Percentiles rank a stretch among this genome's conserved stretches.
Evolutionary conservation across 2,329 filamentous ascomycete species (phyloP).

Genomic region (Aspergillus felis): DNA sequence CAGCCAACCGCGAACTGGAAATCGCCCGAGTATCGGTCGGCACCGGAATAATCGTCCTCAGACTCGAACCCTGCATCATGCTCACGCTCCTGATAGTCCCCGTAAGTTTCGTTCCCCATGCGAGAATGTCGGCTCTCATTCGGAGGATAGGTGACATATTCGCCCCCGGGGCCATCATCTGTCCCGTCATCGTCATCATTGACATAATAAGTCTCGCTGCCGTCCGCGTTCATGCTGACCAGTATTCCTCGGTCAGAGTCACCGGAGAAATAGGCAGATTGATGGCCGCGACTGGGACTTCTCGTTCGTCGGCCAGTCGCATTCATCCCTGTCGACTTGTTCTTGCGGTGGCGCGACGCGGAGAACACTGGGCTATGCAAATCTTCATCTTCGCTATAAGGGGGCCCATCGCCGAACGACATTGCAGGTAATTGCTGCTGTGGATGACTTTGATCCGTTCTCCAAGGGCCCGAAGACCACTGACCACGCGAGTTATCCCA

Average conservation of each 20-base stretch:
- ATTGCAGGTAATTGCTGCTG: constrained; percentile 75
- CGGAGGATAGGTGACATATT: constrained; percentile 73
- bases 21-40: constrained; percentile 75
- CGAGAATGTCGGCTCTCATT: constrained; percentile 58
- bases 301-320: constrained; percentile 45
- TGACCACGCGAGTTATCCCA: constrained; percentile 67
- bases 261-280: constrained; percentile 43
- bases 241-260: constrained; percentile 64
- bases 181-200: constrained; percentile 56
- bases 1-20: constrained; percentile 95
- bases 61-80: constrained; percentile 34
- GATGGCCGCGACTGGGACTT: constrained; percentile 40
- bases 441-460: constrained; percentile 49
- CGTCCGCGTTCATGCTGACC: constrained; percentile 63
- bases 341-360: constrained; percentile 78
- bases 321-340: constrained; percentile 58
- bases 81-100: constrained; percentile 36
- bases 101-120: constrained; percentile 36
- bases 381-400: constrained; percentile 94
- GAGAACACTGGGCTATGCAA: constrained; percentile 84
- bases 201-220: constrained; percentile 70
- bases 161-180: constrained; percentile 68
- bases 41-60: constrained; percentile 53
- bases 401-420: constrained; percentile 81
- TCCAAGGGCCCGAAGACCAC: constrained; percentile 52